Base-by-base conservation (phyloP, 1,284 basidiomycete species). In the Baeospora myosura region DNA sequence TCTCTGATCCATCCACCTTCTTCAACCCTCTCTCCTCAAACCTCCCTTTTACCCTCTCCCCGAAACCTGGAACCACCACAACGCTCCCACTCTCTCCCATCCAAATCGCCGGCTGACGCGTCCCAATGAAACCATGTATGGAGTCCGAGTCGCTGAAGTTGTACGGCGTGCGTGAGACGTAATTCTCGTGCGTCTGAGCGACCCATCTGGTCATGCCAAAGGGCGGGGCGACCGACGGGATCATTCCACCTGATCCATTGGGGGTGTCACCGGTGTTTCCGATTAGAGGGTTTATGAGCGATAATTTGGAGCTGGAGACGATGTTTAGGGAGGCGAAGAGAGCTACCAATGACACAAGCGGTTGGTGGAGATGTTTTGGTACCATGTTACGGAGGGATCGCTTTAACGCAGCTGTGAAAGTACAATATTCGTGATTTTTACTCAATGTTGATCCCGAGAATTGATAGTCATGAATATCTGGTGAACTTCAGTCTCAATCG, bases 81-180 rank as follows among this genome's bases (percentile, higher is more conserved):
- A 76, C 72, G 21, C 75, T 76, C 0, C 76, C 87, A 47, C 79
- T 85, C 56, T 89, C 86, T 24, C 87, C 88, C 88, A 92, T 91
- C 88, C 88, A 91, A 33, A 91, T 89, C 0, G 88, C 88, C 0
- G 88, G 88, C 53, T 90, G 87, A 45, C 87, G 79, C 0, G 87
- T 89, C 2, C 75, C 82, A 44, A 82, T 77, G 52, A 89, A 88
- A 0, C 87, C 87, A 52, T 86, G 78, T 1, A 89, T 72, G 4
- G 57, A 58, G 1, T 62, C 65, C 5, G 60, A 47, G 46, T 74
- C 75, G 0, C 81, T 82, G 58, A 78, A 72, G 57, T 89, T 88
- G 57, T 87, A 90, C 0, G 87, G 83, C 3, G 81, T 83, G 40
- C 79, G 72, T 1, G 84, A 88, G 38, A 89, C 85, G 47, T 80